Percentiles rank a stretch among this genome's conserved stretches.
These are phyloP conservation scores for Coniochaeta sp. DNA, from an alignment of 2,329 filamentous ascomycete species.

Conservation along the genomic window DNA sequence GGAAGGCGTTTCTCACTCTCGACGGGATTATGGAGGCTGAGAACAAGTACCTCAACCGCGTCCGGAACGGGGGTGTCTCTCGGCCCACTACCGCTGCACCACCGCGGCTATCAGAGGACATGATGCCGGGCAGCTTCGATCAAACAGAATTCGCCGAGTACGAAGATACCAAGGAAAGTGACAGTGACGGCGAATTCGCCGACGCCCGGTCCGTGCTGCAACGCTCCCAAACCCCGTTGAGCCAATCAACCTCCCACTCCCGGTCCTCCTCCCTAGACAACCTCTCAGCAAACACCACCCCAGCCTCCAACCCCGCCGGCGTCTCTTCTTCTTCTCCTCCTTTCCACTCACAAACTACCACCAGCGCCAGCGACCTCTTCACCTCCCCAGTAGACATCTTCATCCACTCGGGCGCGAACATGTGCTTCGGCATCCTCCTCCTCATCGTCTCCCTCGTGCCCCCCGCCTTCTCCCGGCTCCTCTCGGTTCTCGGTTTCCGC, in stretches of 20 bases:
- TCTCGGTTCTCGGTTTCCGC: constrained; percentile 84
- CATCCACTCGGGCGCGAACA: constrained; percentile 79
- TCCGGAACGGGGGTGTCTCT: constrained; percentile 5
- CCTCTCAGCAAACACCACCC: neutral
- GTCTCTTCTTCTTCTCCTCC: constrained; percentile 14
- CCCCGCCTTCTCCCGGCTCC: constrained; percentile 77
- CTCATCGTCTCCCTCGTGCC: constrained; percentile 90
- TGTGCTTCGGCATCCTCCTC: constrained; percentile 83
- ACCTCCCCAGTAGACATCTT: constrained; percentile 77
- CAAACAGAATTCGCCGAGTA: constrained; percentile 25
- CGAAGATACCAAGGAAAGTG: constrained; percentile 12
- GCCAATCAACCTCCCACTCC: constrained; percentile 4
- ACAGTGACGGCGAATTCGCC: constrained; percentile 43
- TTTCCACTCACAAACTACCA: constrained; percentile 34
- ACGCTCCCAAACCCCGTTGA: neutral
- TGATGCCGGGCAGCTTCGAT: constrained; percentile 31
- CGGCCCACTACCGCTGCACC: constrained; percentile 1
- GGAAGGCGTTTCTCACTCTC: constrained; percentile 80
- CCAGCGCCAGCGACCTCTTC: constrained; percentile 58
- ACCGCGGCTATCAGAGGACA: constrained; percentile 19
- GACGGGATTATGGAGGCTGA: constrained; percentile 74
- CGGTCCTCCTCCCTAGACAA: neutral
- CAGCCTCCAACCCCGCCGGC: constrained; percentile 9
- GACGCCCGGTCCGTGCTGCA: constrained; percentile 33
- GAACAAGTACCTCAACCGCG: constrained; percentile 40